Conservation (phyloP, 352 stramenopile species). For the Pythium folliculosum region DNA sequence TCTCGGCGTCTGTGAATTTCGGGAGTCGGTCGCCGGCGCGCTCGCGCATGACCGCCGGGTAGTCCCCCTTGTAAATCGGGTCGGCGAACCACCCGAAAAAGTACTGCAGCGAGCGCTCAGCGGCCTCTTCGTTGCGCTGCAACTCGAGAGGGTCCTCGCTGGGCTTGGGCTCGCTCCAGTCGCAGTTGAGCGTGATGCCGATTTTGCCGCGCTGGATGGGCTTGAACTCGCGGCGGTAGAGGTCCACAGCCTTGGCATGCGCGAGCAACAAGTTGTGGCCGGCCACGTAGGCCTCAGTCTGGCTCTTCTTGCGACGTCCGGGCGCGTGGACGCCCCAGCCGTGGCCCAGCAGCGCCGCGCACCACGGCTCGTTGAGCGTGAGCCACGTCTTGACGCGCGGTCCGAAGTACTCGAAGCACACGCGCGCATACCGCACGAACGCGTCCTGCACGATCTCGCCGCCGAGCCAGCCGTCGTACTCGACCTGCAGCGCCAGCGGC, state of each 20-base stretch:
- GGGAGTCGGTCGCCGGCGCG: slow-evolving; percentile 84
- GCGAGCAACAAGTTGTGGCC: slow-evolving; percentile 91
- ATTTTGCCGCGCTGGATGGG: slow-evolving; percentile 66
- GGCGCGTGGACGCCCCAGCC: slow-evolving; percentile 65
- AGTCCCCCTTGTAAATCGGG: slow-evolving; percentile 91
- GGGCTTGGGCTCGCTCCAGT: slow-evolving; percentile 86
- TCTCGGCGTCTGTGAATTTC: slow-evolving; percentile 87
- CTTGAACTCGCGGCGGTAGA: slow-evolving; percentile 68
- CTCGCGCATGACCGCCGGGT: slow-evolving; percentile 91
- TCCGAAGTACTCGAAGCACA: slow-evolving; percentile 90
- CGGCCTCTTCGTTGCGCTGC: slow-evolving; percentile 62
- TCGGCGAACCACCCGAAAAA: slow-evolving; percentile 91
- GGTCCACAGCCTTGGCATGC: slow-evolving; percentile 79
- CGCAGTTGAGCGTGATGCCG: slow-evolving; percentile 91
- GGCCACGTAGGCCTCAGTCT: slow-evolving; percentile 38
- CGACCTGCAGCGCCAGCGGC: slow-evolving; percentile 68
- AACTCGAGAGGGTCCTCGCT: slow-evolving; percentile 52
- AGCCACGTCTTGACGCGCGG: slow-evolving; percentile 84
- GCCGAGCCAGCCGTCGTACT: slow-evolving; percentile 65
- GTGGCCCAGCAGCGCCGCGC: slow-evolving; percentile 45
- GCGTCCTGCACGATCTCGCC: slow-evolving; percentile 58
- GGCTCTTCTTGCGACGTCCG: slow-evolving; percentile 39
- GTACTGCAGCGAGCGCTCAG: slow-evolving; percentile 83
- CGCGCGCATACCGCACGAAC: slow-evolving; percentile 85
- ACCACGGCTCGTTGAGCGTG: slow-evolving; percentile 94